Evolutionary conservation across 805 yeast species (phyloP).

Genomic region (Yarrowia sp.): DNA sequence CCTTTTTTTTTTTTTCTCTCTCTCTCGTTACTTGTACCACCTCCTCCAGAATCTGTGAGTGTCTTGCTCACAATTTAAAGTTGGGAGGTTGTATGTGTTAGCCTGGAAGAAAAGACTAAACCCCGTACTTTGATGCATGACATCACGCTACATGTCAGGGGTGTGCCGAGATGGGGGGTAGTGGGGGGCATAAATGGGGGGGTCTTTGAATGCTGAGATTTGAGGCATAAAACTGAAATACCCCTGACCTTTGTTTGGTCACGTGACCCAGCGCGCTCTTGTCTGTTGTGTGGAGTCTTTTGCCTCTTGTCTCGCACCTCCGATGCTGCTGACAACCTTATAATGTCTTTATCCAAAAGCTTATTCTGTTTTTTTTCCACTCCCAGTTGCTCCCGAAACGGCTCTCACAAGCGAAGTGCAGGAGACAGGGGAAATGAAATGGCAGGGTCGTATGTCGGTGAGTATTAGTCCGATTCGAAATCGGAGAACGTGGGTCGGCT

Average conservation of each 20-base stretch:
- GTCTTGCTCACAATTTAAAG: constrained; percentile 27
- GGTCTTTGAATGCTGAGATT: too few species aligned
- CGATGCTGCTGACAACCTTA: not conserved
- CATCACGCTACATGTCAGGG: constrained; percentile 25
- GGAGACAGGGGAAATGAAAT: constrained; percentile 24
- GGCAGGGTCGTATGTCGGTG: not conserved
- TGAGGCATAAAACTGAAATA: too few species aligned
- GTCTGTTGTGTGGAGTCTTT: constrained; percentile 2
- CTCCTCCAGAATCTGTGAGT: too few species aligned
- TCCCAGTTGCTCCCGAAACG: constrained; percentile 18
- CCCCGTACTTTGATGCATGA: constrained; percentile 9
- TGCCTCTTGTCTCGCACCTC: constrained; percentile 12
- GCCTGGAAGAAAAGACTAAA: not conserved
- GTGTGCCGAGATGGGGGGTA: not conserved
- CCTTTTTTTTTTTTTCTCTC: not conserved
- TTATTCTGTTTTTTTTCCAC: not conserved
- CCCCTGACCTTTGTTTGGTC: not conserved
- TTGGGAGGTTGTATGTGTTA: constrained; percentile 11
- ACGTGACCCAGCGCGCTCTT: not conserved
- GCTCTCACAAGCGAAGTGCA: constrained; percentile 29
- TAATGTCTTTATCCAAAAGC: not conserved
- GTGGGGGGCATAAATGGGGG: too few species aligned
- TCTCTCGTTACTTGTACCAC: not conserved
- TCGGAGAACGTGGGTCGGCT: not conserved
- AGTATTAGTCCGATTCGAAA: not conserved